A percentile compares a stretch with the other conserved stretches of the same genome.
Evolutionary conservation across 305 asterid species (phyloP).

Genomic region (Nicotiana rustica): DNA sequence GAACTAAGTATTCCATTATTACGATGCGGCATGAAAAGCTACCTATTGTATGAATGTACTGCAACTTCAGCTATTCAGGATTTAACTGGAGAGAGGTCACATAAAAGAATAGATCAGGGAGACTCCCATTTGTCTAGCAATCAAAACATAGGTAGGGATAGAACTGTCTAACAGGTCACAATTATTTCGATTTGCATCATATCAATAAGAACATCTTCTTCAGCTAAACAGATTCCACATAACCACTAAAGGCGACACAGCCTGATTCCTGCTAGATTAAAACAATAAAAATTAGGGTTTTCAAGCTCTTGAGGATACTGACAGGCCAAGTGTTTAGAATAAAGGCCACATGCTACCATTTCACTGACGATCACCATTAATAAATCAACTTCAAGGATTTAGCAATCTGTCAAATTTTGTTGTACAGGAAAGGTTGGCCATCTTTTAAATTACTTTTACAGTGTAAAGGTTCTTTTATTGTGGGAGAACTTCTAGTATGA

Average conservation of each 20-base stretch:
- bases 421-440: not conserved
- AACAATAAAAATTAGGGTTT: not conserved
- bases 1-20: not conserved
- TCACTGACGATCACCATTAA: slow-evolving; percentile 1
- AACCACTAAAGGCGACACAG: not conserved
- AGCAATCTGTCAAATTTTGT: not conserved
- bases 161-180: not conserved
- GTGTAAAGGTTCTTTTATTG: slow-evolving; percentile 7
- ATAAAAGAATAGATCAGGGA: not conserved
- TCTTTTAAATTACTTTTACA: not conserved
- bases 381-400: not conserved
- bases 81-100: not conserved
- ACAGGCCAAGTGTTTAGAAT: not conserved
- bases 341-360: not conserved
- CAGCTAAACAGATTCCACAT: slow-evolving; percentile 12
- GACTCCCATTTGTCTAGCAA: slow-evolving; percentile 1
- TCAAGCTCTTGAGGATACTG: not conserved
- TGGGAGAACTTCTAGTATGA: not conserved
- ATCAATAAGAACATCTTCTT: slow-evolving; percentile 16
- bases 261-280: slow-evolving; percentile 6
- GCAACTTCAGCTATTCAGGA: not conserved
- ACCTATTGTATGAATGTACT: not conserved
- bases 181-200: not conserved
- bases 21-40: not conserved
- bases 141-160: not conserved